Base-by-base conservation (phyloP, 2,329 filamentous ascomycete genomes). In the Didymella sp. region DNA sequence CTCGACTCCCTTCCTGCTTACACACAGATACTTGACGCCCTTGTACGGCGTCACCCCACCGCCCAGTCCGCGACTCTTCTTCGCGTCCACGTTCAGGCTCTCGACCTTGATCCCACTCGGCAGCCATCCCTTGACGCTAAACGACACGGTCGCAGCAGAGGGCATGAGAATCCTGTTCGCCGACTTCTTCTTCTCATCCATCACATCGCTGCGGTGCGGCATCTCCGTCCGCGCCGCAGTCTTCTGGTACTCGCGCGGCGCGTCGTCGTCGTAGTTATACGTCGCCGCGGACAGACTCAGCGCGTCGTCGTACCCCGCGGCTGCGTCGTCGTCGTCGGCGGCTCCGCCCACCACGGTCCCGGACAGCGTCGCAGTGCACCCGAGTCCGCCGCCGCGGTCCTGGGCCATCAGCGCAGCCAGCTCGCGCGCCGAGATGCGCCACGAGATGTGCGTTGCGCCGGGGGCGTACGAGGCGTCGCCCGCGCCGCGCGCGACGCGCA, bases 11-110 rank as follows among this genome's bases (percentile, higher is more conserved):
- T 79, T 79, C 56, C 79, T 77, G 71, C 84, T 87, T 12, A 87
- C 84, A 65, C 93, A 97, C 67, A 99, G 75, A 77, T 99, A 99
- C 78, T 99, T 99, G 64, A 99, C 95, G 1, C 95, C 95, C 79
- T 98, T 99, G 78, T 96, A 98, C 22, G 95, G 95, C 78, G 92
- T 96, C 35, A 98, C 87, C 2, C 90, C 87, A 64, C 96, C 92
- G 0, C 92, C 92, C 42, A 99, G 70, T 0, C 95, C 95, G 55
- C 89, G 85, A 76, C 91, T 96, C 78, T 89, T 92, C 74, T 90
- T 88, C n/a, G 86, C 81, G 73, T 88, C 85, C 13, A 89, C 76
- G n/a, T 80, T 79, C 59, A 89, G 70, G 63, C 82, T 84, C 50
- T 88, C 86, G 1, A 89, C 86, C 59, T 81, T 84, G 65, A 89